Conservation (phyloP, 2,329 filamentous ascomycete species). For the Trichoderma koningii region DNA sequence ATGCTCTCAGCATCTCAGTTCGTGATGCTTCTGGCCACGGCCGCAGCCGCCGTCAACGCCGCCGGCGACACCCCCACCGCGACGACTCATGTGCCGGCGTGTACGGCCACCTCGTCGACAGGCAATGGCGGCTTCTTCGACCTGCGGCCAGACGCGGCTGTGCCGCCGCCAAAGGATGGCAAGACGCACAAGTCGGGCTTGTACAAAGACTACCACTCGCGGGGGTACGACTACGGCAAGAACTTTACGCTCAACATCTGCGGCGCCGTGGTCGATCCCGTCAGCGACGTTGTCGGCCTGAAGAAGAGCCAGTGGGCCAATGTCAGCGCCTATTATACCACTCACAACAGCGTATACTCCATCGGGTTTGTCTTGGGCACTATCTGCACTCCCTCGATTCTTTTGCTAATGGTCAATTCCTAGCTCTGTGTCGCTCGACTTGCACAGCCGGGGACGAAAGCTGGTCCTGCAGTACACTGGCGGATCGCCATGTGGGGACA, state of each 20-base stretch:
- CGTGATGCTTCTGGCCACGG: conserved; percentile 43
- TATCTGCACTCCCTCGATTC: background rate
- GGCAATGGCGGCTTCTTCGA: conserved; percentile 60
- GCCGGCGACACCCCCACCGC: conserved; percentile 44
- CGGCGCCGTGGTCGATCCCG: conserved; percentile 68
- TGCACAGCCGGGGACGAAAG: conserved; percentile 68
- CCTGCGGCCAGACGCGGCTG: conserved; percentile 56
- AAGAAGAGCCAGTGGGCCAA: conserved; percentile 65
- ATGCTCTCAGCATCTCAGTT: conserved; percentile 25
- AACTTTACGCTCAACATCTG: conserved; percentile 88
- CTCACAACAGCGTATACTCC: conserved; percentile 67
- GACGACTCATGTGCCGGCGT: conserved; percentile 50
- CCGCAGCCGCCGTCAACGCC: conserved; percentile 39
- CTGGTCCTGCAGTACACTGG: conserved; percentile 75
- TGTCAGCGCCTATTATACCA: conserved; percentile 75
- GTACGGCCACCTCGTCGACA: conserved; percentile 58
- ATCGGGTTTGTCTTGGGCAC: conserved; percentile 62
- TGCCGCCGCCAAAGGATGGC: conserved; percentile 44
- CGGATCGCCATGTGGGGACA: conserved; percentile 70
- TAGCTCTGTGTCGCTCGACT: conserved; percentile 52
- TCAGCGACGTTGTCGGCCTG: conserved; percentile 65
- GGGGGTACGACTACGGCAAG: conserved; percentile 73
- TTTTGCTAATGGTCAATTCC: conserved; percentile 10
- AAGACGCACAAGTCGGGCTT: conserved; percentile 47
- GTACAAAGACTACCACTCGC: conserved; percentile 60